These are phyloP conservation scores for Sanghuangporus baumii DNA, from an alignment of 1,284 basidiomycete genomes.

Conservation along the genomic window DNA sequence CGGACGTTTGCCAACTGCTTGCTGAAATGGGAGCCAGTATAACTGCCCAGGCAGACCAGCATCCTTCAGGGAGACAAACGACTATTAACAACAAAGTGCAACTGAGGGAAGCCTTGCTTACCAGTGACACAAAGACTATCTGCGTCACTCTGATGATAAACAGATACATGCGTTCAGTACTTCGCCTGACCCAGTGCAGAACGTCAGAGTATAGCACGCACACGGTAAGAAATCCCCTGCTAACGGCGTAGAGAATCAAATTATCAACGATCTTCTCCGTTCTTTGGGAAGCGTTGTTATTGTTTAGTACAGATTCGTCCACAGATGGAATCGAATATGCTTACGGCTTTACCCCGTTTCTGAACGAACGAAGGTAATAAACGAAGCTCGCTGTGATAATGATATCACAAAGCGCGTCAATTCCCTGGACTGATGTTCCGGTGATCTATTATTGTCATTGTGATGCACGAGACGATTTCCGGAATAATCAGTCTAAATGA, in stretches of 20 bases:
- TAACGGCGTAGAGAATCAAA: conserved; percentile 5
- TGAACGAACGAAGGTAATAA: not conserved
- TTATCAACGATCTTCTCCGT: conserved; percentile 1
- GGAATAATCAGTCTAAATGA: not conserved
- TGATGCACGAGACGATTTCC: not conserved
- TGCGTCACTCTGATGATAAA: not conserved
- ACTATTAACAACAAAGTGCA: not conserved
- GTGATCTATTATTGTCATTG: not conserved
- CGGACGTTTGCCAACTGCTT: conserved; percentile 6
- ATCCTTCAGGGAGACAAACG: not conserved
- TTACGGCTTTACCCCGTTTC: not conserved
- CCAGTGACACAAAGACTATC: conserved; percentile 3
- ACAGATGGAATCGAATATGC: not conserved
- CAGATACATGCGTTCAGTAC: not conserved
- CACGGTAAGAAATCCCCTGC: not conserved
- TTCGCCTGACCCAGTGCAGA: not conserved
- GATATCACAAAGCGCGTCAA: conserved; percentile 3
- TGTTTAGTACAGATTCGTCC: not conserved
- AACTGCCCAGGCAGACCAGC: not conserved
- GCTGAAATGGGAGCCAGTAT: conserved; percentile 7
- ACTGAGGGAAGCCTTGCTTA: not conserved
- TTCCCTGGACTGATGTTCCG: not conserved
- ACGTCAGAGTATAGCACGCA: not conserved
- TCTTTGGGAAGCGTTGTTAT: not conserved
- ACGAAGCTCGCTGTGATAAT: conserved; percentile 3